Conservation (phyloP, 805 yeast species). For the Metschnikowia vanudenii region DNA sequence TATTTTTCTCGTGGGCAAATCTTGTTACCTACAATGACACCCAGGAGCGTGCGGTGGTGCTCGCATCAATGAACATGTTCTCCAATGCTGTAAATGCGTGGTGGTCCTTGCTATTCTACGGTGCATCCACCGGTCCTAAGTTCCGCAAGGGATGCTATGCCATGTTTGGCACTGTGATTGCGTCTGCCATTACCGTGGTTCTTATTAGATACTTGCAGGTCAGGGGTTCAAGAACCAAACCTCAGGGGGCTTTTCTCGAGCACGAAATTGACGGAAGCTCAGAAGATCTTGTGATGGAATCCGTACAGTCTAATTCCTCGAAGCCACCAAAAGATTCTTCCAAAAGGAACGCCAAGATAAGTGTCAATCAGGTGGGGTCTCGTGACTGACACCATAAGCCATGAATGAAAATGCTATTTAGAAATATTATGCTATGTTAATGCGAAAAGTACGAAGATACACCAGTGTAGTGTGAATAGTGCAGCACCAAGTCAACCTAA, state of each 20-base stretch:
- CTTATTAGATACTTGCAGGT: conserved; percentile 43
- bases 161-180: conserved; percentile 50
- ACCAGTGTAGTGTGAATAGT: neutral
- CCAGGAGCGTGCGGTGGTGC: conserved; percentile 61
- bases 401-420: too few relatives aligned
- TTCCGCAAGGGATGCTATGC: conserved; percentile 56
- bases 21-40: conserved; percentile 55
- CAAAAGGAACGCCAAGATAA: neutral
- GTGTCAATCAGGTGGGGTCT: neutral
- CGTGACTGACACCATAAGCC: too few relatives aligned
- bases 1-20: conserved; percentile 64
- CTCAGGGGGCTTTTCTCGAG: neutral
- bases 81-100: conserved; percentile 62
- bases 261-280: neutral
- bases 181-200: conserved; percentile 40
- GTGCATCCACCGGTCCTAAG: conserved; percentile 51
- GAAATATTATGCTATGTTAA: neutral
- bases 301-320: neutral
- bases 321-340: neutral
- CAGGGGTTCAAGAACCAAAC: neutral
- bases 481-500: conserved; percentile 16
- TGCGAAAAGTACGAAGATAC: neutral
- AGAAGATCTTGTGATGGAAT: neutral
- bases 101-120: conserved; percentile 57
- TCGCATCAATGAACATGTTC: conserved; percentile 67